Evolutionary conservation across 352 stramenopile species (phyloP).

Genomic region (Pythium biforme): DNA sequence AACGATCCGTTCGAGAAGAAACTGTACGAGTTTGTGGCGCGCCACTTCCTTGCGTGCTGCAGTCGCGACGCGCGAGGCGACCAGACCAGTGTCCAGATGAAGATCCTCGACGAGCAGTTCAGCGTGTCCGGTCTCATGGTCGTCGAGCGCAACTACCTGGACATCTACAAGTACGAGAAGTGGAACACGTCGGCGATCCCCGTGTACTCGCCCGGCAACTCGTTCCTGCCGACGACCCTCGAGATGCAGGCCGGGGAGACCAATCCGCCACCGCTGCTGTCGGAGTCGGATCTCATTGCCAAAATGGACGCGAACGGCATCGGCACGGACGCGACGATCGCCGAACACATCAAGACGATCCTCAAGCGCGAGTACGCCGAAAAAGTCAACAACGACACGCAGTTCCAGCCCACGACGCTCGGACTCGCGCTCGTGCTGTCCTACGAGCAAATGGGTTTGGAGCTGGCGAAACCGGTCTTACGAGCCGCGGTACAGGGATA

Average conservation of each 20-base stretch:
- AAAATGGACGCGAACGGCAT: slow-evolving; percentile 96
- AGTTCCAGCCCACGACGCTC: slow-evolving; percentile 93
- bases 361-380: slow-evolving; percentile 96
- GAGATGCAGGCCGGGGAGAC: slow-evolving; percentile 77
- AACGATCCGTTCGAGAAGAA: slow-evolving; percentile 88
- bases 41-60: slow-evolving; percentile 99
- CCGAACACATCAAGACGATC: slow-evolving; percentile 99
- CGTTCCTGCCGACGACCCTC: slow-evolving; percentile 67
- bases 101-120: slow-evolving; percentile 88
- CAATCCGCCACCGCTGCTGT: slow-evolving; percentile 84
- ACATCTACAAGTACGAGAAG: slow-evolving; percentile 95
- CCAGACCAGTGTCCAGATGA: slow-evolving; percentile 88
- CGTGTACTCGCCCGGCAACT: slow-evolving; percentile 74
- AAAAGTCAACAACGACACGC: slow-evolving; percentile 92
- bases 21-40: slow-evolving; percentile 97
- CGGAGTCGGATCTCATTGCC: slow-evolving; percentile 91
- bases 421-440: slow-evolving; percentile 89
- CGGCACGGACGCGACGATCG: slow-evolving; percentile 95
- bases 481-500: slow-evolving; percentile 63
- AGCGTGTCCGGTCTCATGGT: slow-evolving; percentile 89
- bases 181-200: slow-evolving; percentile 89
- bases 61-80: slow-evolving; percentile 92
- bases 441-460: slow-evolving; percentile 94
- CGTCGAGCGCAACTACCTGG: slow-evolving; percentile 91
- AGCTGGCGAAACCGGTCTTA: slow-evolving; percentile 95